phyloP scores from a whole-genome alignment of 148 eudicot genomes.

The Nepenthes mirabilis region DNA sequence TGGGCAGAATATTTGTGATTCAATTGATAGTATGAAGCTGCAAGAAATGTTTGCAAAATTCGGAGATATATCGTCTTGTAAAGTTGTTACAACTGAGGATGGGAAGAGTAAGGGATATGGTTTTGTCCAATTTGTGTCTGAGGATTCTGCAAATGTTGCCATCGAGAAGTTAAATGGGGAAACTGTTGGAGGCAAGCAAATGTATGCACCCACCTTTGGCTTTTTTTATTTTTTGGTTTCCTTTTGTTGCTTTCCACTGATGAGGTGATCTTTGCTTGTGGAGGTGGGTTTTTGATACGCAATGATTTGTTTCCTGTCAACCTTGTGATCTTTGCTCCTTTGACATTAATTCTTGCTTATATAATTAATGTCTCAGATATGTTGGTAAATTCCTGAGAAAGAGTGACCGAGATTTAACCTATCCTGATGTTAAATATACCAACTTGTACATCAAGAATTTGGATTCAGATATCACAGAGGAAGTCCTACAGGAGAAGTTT shows the following conservation, averaged over 20 bases:
- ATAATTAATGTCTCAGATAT: background rate
- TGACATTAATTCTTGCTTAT: background rate
- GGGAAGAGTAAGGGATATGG: conserved; percentile 54
- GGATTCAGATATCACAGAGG: conserved; percentile 47
- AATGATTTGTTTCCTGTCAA: background rate
- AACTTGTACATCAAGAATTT: conserved; percentile 68
- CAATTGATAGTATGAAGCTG: conserved; percentile 33
- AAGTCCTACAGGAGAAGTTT: conserved; percentile 42
- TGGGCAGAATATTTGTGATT: conserved; percentile 34
- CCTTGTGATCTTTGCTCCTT: background rate
- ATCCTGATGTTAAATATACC: conserved; percentile 39
- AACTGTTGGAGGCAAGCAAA: conserved; percentile 30
- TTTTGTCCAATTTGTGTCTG: conserved; percentile 45
- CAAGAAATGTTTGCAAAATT: conserved; percentile 37
- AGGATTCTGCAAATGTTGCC: conserved; percentile 40
- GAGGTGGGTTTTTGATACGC: background rate
- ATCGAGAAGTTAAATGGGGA: conserved; percentile 42
- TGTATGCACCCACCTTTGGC: conserved; percentile 16
- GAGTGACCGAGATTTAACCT: background rate
- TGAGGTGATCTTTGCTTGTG: background rate
- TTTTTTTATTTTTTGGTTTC: background rate
- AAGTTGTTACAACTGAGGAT: conserved; percentile 41
- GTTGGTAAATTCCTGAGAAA: conserved; percentile 2
- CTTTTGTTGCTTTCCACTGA: background rate
- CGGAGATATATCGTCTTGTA: conserved; percentile 40